These are phyloP conservation scores for Phaeosphaeriaceae sp. DNA, from an alignment of 2,329 filamentous ascomycete genomes.

Conservation along the genomic window DNA sequence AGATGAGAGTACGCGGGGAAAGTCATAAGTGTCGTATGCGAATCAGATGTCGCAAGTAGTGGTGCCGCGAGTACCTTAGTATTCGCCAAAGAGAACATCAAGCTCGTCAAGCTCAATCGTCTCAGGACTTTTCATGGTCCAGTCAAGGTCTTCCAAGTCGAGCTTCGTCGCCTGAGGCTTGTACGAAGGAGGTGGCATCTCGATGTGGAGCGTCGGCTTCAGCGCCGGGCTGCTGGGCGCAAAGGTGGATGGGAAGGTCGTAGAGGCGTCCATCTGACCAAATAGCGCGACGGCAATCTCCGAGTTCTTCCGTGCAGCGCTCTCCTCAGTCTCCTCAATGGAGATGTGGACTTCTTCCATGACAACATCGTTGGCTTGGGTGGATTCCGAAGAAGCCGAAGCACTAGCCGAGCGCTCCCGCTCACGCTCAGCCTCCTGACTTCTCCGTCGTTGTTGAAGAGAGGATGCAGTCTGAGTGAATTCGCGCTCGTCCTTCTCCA, in stretches of 20 bases:
- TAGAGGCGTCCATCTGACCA: slow-evolving; percentile 51
- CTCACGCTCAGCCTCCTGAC: slow-evolving; percentile 44
- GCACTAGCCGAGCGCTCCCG: slow-evolving; percentile 49
- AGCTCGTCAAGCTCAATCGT: slow-evolving; percentile 92
- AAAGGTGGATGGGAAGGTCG: slow-evolving; percentile 46
- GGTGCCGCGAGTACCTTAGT: slow-evolving; percentile 50
- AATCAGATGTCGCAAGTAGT: slow-evolving; percentile 7
- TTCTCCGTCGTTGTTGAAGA: slow-evolving; percentile 67
- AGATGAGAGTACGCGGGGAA: slow-evolving; percentile 32
- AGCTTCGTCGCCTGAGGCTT: slow-evolving; percentile 43
- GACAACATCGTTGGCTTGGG: slow-evolving; percentile 32
- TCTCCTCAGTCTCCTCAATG: slow-evolving; percentile 56
- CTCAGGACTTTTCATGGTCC: slow-evolving; percentile 73
- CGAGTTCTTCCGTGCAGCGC: slow-evolving; percentile 57
- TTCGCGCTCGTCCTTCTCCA: slow-evolving; percentile 94
- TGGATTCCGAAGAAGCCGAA: slow-evolving; percentile 38
- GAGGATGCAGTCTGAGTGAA: slow-evolving; percentile 95
- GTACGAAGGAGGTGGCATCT: slow-evolving; percentile 40
- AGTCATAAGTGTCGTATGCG: slow-evolving; percentile 41
- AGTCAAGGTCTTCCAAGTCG: slow-evolving; percentile 41
- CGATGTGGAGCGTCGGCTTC: slow-evolving; percentile 46
- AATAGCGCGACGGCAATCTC: slow-evolving; percentile 59
- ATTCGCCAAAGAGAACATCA: slow-evolving; percentile 82
- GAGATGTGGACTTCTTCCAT: slow-evolving; percentile 49
- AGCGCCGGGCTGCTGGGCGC: slow-evolving; percentile 55